phyloP scores from a whole-genome alignment of 139 green algal species.

The Closterium sp. region DNA sequence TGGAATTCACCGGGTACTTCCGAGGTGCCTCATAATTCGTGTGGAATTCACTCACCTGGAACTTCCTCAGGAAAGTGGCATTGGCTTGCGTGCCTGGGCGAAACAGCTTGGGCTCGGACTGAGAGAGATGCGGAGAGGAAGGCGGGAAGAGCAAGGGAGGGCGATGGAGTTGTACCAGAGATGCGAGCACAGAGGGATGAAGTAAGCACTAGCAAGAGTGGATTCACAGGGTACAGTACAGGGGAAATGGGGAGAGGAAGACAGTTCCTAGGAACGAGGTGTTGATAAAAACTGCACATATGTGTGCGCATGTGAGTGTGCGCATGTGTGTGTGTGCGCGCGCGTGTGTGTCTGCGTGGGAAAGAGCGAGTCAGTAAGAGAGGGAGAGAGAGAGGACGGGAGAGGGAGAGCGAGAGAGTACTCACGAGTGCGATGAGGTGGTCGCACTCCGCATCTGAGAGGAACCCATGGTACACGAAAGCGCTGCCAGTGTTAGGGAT shows the following conservation, averaged over 20 bases:
- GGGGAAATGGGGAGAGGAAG: background rate
- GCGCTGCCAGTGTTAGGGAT: background rate
- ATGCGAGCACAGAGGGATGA: no score
- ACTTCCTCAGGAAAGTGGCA: background rate
- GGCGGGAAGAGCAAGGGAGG: background rate
- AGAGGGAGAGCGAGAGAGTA: background rate
- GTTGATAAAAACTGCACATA: no score
- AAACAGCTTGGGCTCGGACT: background rate
- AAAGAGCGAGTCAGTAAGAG: no score
- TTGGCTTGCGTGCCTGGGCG: background rate
- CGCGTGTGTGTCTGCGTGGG: background rate
- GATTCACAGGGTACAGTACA: no score
- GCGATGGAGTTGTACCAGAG: background rate
- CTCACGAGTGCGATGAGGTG: conserved; percentile 37
- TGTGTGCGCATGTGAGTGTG: background rate
- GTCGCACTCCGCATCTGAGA: conserved; percentile 52
- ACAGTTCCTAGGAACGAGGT: background rate
- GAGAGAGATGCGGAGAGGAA: background rate
- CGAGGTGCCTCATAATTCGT: no score
- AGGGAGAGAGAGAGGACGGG: background rate
- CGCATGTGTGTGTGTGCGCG: background rate
- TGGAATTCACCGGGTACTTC: no score
- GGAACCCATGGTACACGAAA: conserved; percentile 51
- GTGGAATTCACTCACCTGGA: background rate
- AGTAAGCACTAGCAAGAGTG: no score